Percentiles rank a stretch among this genome's conserved stretches.
phyloP scores from a whole-genome alignment of 192 early-diverging fungal species.

The Diversispora epigaea region DNA sequence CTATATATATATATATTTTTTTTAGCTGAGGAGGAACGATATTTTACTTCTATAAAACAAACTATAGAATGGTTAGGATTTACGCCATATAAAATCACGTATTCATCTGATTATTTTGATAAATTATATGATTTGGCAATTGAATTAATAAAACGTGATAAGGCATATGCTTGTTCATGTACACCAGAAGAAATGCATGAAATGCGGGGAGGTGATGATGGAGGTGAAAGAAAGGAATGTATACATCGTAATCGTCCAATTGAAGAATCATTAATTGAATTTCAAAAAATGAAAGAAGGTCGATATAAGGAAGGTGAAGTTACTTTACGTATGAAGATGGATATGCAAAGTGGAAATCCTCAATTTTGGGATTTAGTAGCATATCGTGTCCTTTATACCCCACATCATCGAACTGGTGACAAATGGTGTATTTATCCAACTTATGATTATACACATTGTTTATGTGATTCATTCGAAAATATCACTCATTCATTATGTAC shows the following conservation, averaged over 20 bases:
- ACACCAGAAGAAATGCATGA: constrained; percentile 90
- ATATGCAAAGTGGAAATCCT: constrained; percentile 94
- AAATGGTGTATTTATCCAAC: constrained; percentile 99
- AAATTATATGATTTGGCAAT: constrained; percentile 92
- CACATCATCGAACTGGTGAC: constrained; percentile 89
- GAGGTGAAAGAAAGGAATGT: constrained; percentile 86
- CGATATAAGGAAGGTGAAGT: constrained; percentile 88
- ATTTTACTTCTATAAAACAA: constrained; percentile 93
- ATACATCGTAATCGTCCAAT: constrained; percentile 90
- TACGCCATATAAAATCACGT: constrained; percentile 85
- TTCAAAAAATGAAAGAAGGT: constrained; percentile 99
- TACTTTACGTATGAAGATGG: constrained; percentile 99
- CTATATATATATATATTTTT: not conserved
- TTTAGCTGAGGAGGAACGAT: constrained; percentile 92
- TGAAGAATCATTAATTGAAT: constrained; percentile 87
- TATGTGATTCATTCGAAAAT: constrained; percentile 99
- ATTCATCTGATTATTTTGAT: constrained; percentile 99
- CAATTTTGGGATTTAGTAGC: constrained; percentile 99
- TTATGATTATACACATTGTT: constrained; percentile 98
- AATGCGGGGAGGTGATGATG: constrained; percentile 86
- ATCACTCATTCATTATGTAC: constrained; percentile 99
- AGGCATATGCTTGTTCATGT: constrained; percentile 86
- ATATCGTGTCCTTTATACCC: constrained; percentile 90
- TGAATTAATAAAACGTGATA: constrained; percentile 83
- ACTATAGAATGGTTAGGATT: constrained; percentile 96